These are phyloP conservation scores for Gaultheria prostrata DNA, from an alignment of 148 eudicot genomes.

Conservation along the genomic window DNA sequence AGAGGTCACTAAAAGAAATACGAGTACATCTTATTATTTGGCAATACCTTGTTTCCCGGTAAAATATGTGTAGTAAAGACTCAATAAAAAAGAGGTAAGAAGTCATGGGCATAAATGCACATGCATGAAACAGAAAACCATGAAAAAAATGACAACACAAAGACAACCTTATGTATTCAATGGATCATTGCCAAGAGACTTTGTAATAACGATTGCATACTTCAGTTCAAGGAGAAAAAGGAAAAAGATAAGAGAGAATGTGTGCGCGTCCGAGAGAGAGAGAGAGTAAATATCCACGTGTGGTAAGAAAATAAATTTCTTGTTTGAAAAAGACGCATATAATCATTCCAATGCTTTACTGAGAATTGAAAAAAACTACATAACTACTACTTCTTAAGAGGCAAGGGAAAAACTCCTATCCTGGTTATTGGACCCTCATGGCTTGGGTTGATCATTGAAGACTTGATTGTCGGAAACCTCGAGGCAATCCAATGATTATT, in stretches of 20 bases:
- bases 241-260: neutral
- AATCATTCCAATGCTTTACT: neutral
- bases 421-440: neutral
- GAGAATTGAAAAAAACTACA: neutral
- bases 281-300: neutral
- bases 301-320: neutral
- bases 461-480: neutral
- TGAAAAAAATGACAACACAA: neutral
- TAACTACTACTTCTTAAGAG: neutral
- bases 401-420: neutral
- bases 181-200: neutral
- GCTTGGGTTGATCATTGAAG: neutral
- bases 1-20: no score
- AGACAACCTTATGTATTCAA: neutral
- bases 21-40: neutral
- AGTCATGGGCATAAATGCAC: neutral
- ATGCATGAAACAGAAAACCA: neutral
- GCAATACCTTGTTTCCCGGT: neutral
- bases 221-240: neutral
- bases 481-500: neutral
- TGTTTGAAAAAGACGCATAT: neutral
- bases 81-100: neutral
- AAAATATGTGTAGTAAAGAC: neutral
- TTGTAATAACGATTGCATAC: neutral
- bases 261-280: neutral